Percentiles rank a stretch among this genome's conserved stretches.
Conservation (phyloP, 192 early-diverging fungal genomes). For the Rhizophagus prolifer region DNA sequence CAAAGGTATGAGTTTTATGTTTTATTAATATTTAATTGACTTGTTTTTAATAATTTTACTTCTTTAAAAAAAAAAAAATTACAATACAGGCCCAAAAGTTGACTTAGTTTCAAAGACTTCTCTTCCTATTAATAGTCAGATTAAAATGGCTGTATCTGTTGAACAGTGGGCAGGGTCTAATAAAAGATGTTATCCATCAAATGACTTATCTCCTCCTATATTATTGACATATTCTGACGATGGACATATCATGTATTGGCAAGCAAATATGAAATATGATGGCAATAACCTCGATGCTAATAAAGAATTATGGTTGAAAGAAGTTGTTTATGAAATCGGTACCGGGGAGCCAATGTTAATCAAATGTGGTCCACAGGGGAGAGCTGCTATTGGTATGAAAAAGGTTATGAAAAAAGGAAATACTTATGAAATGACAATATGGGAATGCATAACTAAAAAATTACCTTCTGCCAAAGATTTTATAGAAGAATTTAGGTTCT, state of each 20-base stretch:
- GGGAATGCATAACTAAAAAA: slow-evolving; percentile 45
- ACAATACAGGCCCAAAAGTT: background rate
- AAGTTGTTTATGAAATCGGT: slow-evolving; percentile 31
- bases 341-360: slow-evolving; percentile 29
- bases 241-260: slow-evolving; percentile 43
- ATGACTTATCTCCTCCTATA: slow-evolving; percentile 17
- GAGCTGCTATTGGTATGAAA: slow-evolving; percentile 39
- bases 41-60: background rate
- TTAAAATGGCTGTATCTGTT: slow-evolving; percentile 7
- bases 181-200: slow-evolving; percentile 3
- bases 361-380: slow-evolving; percentile 46
- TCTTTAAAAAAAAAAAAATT: background rate
- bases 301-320: slow-evolving; percentile 27
- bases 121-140: background rate
- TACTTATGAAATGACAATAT: slow-evolving; percentile 41
- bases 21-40: background rate
- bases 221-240: slow-evolving; percentile 43
- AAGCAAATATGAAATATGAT: slow-evolving; percentile 34
- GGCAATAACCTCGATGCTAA: background rate
- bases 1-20: background rate
- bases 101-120: background rate
- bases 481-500: slow-evolving; percentile 38
- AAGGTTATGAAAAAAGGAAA: slow-evolving; percentile 6
- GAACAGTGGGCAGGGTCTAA: slow-evolving; percentile 13
- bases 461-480: slow-evolving; percentile 47